These are phyloP conservation scores for Ophiostoma angusticollis DNA, from an alignment of 2,329 filamentous ascomycete species.

Conservation along the genomic window DNA sequence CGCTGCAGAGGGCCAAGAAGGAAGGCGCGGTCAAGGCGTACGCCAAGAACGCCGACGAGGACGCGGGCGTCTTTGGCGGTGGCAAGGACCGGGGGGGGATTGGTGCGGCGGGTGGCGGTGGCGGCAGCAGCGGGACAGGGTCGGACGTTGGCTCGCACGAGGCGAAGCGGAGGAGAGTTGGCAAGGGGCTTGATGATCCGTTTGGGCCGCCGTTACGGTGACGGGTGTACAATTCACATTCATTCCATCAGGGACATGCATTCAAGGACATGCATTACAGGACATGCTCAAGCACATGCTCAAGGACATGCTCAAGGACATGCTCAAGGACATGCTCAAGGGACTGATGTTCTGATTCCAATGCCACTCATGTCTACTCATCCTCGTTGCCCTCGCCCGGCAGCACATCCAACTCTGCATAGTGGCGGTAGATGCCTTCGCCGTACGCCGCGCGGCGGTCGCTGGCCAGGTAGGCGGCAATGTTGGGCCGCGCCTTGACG, in stretches of 20 bases:
- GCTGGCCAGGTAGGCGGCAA: conserved; percentile 59
- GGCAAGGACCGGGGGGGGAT: conserved; percentile 9
- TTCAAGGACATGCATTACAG: too few relatives aligned
- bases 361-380: too few relatives aligned
- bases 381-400: conserved; percentile 8
- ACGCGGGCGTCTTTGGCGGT: conserved; percentile 35
- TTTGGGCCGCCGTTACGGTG: conserved; percentile 31
- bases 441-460: conserved; percentile 48
- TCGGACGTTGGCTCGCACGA: conserved; percentile 17
- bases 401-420: conserved; percentile 55
- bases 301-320: too few relatives aligned
- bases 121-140: conserved; percentile 17
- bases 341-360: too few relatives aligned
- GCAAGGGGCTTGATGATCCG: conserved; percentile 26
- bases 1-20: conserved; percentile 51
- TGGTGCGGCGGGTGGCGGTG: conserved; percentile 5
- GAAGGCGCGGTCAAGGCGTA: conserved; percentile 30
- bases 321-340: too few relatives aligned
- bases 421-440: conserved; percentile 57
- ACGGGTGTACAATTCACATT: too few relatives aligned
- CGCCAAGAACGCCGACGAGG: conserved; percentile 19
- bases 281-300: too few relatives aligned
- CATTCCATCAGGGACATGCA: too few relatives aligned
- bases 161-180: conserved; percentile 34
- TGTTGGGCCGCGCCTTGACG: conserved; percentile 47